Conservation (phyloP, 306 rosid species). For the barrel medic (Medicago truncatula) region MtrunA17r5.0-ANR NC_053049.1:10067001-10067500, state of each 20-base stretch:
- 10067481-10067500: conserved; percentile 84
- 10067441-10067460: conserved; percentile 45
- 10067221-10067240: conserved; percentile 81
- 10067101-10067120: not conserved
- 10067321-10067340: conserved; percentile 4
- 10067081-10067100: not conserved
- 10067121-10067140: conserved; percentile 29
- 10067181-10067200: conserved; percentile 92
- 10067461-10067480: conserved; percentile 45
- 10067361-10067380: conserved; percentile 26
- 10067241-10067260: conserved; percentile 95
- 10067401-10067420: conserved; percentile 29
- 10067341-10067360: conserved; percentile 27
- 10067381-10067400: conserved; percentile 13
- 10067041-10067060: conserved; percentile 17
- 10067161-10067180: conserved; percentile 86
- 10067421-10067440: conserved; percentile 33
- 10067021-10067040: not conserved
- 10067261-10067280: conserved; percentile 90
- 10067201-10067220: conserved; percentile 91
- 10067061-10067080: conserved; percentile 7
- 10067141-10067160: conserved; percentile 47
- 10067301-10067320: conserved; percentile 18
- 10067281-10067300: conserved; percentile 28
- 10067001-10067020: conserved; percentile 12